Conservation (phyloP, 2,329 filamentous ascomycete genomes). For the Penicillium sp. region DNA sequence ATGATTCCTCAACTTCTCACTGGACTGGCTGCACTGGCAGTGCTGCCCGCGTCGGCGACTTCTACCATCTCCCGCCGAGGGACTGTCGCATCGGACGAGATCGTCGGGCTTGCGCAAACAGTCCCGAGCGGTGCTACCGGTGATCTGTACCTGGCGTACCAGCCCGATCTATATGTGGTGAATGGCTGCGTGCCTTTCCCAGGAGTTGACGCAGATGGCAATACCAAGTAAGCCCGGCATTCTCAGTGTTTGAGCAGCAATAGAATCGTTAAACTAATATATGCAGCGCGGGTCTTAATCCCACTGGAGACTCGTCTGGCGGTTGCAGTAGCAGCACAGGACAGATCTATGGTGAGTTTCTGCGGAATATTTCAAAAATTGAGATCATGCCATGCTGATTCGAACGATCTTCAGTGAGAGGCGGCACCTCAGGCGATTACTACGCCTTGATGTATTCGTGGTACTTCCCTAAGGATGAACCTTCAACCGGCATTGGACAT, state of each 20-base stretch:
- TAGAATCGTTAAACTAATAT: neutral
- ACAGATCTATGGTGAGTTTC: constrained; percentile 49
- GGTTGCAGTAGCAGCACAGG: constrained; percentile 50
- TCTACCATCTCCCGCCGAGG: constrained; percentile 33
- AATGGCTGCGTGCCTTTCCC: constrained; percentile 66
- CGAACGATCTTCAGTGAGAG: constrained; percentile 35
- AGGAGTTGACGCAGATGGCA: constrained; percentile 59
- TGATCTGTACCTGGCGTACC: constrained; percentile 56
- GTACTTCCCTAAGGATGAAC: constrained; percentile 55
- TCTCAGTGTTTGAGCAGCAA: neutral
- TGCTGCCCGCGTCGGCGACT: neutral
- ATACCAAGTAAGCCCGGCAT: constrained; percentile 54
- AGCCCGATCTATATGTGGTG: constrained; percentile 57
- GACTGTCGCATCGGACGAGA: constrained; percentile 47
- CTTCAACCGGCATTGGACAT: constrained; percentile 50
- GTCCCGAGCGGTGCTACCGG: constrained; percentile 54
- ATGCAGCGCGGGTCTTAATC: constrained; percentile 46
- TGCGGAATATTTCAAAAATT: neutral
- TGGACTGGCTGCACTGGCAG: constrained; percentile 4
- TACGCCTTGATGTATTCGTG: constrained; percentile 58
- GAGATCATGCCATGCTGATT: neutral
- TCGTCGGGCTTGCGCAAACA: constrained; percentile 58
- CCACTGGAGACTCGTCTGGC: constrained; percentile 41
- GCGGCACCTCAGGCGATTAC: constrained; percentile 41
- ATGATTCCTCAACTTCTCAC: constrained; percentile 11